phyloP scores from a whole-genome alignment of 805 yeast species.

The Hanseniaspora vineae region DNA sequence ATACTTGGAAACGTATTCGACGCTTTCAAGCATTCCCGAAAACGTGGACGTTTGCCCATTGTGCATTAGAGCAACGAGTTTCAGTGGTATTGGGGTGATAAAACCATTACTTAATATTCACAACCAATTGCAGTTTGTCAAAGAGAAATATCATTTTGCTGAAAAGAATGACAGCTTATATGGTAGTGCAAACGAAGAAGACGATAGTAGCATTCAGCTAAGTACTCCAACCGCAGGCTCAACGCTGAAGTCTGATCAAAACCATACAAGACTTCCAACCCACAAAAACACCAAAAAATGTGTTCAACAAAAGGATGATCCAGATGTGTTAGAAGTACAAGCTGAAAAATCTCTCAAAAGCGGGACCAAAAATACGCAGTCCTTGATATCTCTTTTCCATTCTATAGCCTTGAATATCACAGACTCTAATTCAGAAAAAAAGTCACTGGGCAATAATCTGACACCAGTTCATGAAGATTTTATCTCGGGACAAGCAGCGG shows the following conservation, averaged over 20 bases:
- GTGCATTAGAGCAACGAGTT: slow-evolving; percentile 17
- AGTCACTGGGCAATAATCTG: no score
- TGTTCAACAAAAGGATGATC: background rate
- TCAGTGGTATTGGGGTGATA: slow-evolving; percentile 20
- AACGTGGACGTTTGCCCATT: slow-evolving; percentile 24
- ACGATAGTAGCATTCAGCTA: background rate
- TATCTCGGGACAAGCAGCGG: no score
- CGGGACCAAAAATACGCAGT: slow-evolving; percentile 13
- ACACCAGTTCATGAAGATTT: no score
- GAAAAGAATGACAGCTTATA: background rate
- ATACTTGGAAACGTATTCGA: slow-evolving; percentile 5
- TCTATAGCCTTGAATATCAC: slow-evolving; percentile 16
- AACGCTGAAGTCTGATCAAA: no score
- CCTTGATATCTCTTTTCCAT: slow-evolving; percentile 23
- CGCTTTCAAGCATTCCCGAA: slow-evolving; percentile 6
- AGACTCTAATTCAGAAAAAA: slow-evolving; percentile 2
- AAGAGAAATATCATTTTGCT: background rate
- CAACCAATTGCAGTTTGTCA: slow-evolving; percentile 12
- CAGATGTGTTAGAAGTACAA: background rate
- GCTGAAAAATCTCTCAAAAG: background rate
- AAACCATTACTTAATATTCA: slow-evolving; percentile 22
- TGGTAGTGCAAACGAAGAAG: slow-evolving; percentile 1
- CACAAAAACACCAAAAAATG: no score
- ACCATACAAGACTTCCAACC: no score
- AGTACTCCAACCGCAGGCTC: no score